These are phyloP conservation scores for Ziziphus jujuba DNA, from an alignment of 306 rosid species.

Conservation along the genomic window DNA sequence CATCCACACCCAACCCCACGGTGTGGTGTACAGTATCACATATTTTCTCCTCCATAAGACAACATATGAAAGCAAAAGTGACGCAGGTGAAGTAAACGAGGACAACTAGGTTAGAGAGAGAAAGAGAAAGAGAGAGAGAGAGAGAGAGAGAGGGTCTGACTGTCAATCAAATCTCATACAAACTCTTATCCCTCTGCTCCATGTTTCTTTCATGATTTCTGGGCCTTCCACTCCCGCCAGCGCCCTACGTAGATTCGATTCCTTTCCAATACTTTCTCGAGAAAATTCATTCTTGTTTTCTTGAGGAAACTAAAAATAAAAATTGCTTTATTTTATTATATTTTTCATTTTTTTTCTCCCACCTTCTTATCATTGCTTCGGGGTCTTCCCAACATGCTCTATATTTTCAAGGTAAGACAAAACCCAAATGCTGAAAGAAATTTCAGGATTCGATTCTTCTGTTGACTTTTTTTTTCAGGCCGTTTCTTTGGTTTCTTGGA, in stretches of 20 bases:
- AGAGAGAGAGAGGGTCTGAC: conserved; percentile 1
- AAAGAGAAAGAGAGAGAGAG: conserved; percentile 7
- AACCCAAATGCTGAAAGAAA: not conserved
- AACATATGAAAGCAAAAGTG: conserved; percentile 11
- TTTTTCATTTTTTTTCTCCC: not conserved
- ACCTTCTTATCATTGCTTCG: conserved; percentile 6
- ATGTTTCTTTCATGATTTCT: conserved; percentile 47
- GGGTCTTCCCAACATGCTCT: conserved; percentile 31
- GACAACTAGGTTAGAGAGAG: conserved; percentile 22
- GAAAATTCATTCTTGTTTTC: conserved; percentile 16
- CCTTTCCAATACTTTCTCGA: conserved; percentile 23
- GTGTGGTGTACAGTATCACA: not conserved
- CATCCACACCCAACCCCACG: not conserved
- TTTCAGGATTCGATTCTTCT: not conserved
- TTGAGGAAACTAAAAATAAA: conserved; percentile 19
- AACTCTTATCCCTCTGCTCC: conserved; percentile 16
- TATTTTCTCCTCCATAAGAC: not conserved
- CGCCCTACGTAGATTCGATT: conserved; percentile 23
- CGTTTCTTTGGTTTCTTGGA: not conserved
- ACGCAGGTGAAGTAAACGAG: conserved; percentile 26
- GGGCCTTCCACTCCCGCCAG: conserved; percentile 29
- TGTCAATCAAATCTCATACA: conserved; percentile 38
- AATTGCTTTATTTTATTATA: no score
- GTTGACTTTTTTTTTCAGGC: not conserved
- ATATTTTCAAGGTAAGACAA: conserved; percentile 41